Percentiles rank a stretch among this genome's conserved stretches.
These are phyloP conservation scores for Sicyos edulis DNA, from an alignment of 306 rosid genomes.

Conservation along the genomic window DNA sequence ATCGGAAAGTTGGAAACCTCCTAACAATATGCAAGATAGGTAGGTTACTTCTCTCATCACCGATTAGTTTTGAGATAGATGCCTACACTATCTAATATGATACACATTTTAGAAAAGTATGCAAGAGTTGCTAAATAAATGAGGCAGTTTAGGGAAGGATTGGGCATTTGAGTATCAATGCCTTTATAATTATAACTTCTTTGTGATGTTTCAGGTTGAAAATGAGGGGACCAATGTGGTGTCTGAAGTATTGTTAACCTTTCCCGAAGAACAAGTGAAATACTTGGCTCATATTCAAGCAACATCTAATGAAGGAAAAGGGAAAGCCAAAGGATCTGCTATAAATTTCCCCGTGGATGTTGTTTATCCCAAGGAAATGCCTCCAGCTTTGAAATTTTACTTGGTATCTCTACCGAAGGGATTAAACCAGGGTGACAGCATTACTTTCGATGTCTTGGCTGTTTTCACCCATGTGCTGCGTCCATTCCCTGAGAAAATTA, in stretches of 20 bases:
- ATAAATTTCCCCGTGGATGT: constrained; percentile 41
- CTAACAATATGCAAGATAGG: too few relatives aligned
- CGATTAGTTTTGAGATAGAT: too few relatives aligned
- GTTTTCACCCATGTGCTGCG: constrained; percentile 53
- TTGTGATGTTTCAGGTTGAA: constrained; percentile 49
- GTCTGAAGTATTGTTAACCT: constrained; percentile 50
- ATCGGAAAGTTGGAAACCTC: too few relatives aligned
- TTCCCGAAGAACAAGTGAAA: constrained; percentile 60
- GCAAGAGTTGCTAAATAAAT: not conserved
- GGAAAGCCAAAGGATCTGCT: constrained; percentile 52
- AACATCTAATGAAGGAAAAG: constrained; percentile 52
- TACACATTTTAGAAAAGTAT: constrained; percentile 1
- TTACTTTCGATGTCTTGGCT: constrained; percentile 61
- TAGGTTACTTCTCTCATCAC: too few relatives aligned
- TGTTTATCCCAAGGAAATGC: constrained; percentile 51
- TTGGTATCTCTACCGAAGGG: constrained; percentile 67
- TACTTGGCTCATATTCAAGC: constrained; percentile 63
- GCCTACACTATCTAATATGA: too few relatives aligned
- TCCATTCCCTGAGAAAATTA: constrained; percentile 86
- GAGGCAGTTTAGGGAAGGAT: not conserved
- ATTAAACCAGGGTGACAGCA: constrained; percentile 59
- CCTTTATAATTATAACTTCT: not conserved
- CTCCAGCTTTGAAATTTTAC: constrained; percentile 52
- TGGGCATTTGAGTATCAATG: not conserved
- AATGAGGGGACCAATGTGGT: constrained; percentile 59